These are phyloP conservation scores for Aleurites moluccanus DNA, from an alignment of 441 rosid genomes.

Conservation along the genomic window DNA sequence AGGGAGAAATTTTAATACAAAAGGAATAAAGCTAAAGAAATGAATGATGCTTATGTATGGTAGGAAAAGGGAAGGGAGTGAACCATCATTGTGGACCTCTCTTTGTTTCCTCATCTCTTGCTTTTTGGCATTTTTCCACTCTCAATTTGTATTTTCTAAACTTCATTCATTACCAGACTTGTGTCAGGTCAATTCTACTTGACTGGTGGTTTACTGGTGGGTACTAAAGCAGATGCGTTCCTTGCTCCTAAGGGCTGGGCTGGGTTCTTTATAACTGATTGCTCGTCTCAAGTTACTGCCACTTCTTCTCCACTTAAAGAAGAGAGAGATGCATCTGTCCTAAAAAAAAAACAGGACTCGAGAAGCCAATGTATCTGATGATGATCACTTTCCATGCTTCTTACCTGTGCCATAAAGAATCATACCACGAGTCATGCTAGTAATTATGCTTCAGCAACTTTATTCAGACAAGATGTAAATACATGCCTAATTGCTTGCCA, in stretches of 20 bases:
- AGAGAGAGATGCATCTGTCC: not conserved
- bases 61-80: slow-evolving; percentile 5
- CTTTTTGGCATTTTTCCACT: not conserved
- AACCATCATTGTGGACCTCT: too few relatives aligned
- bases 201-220: slow-evolving; percentile 9
- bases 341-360: not conserved
- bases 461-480: not conserved
- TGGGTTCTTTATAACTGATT: not conserved
- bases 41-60: slow-evolving; percentile 2
- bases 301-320: not conserved
- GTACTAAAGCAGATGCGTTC: not conserved
- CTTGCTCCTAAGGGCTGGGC: not conserved
- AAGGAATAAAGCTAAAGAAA: not conserved
- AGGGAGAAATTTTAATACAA: not conserved
- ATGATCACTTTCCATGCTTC: slow-evolving; percentile 54
- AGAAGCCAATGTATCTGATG: not conserved
- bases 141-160: too few relatives aligned
- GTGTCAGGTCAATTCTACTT: not conserved
- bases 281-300: not conserved
- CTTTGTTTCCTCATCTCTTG: not conserved
- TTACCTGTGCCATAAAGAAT: slow-evolving; percentile 43
- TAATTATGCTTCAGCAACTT: not conserved
- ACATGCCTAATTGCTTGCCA: not conserved
- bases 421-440: slow-evolving; percentile 12
- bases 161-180: slow-evolving; percentile 11